Conservation (phyloP, 768 basidiomycete genomes). For the Lentinula sp. region DNA sequence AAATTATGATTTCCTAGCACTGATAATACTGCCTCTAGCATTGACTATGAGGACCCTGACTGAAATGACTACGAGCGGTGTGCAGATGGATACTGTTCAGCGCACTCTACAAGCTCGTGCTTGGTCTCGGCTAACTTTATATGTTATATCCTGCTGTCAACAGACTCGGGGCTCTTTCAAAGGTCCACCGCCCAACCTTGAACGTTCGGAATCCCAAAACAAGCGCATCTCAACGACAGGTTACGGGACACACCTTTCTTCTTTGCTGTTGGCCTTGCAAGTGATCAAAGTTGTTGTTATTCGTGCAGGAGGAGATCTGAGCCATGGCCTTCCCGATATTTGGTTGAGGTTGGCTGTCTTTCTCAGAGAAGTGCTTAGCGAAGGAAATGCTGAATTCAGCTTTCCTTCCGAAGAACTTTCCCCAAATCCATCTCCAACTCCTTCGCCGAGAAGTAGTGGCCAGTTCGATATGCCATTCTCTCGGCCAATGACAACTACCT, state of each 20-base stretch:
- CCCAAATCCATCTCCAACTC: conserved; percentile 42
- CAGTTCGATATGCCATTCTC: conserved; percentile 29
- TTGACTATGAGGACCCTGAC: conserved; percentile 45
- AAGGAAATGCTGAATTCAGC: conserved; percentile 62
- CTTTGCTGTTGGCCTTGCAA: conserved; percentile 51
- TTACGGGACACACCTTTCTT: conserved; percentile 26
- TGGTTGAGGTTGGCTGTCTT: conserved; percentile 60
- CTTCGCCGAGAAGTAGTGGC: conserved; percentile 42
- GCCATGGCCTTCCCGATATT: conserved; percentile 43
- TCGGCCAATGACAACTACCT: conserved; percentile 18
- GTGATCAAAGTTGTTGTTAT: conserved; percentile 62
- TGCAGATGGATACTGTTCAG: conserved; percentile 38
- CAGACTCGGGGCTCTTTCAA: conserved; percentile 16
- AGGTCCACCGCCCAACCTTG: conserved; percentile 14
- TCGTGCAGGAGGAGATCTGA: conserved; percentile 57
- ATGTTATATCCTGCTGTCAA: conserved; percentile 49
- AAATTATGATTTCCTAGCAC: conserved; percentile 56
- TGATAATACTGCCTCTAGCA: conserved; percentile 57
- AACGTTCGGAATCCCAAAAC: conserved; percentile 44
- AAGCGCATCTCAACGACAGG: conserved; percentile 13
- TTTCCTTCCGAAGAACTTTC: conserved; percentile 35
- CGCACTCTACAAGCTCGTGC: conserved; percentile 38
- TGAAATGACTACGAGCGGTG: conserved; percentile 33
- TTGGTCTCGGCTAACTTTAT: conserved; percentile 61
- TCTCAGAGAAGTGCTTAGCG: conserved; percentile 41